Evolutionary conservation across 306 rosid genomes (phyloP).

Genomic region (Fragaria iinumae): DNA sequence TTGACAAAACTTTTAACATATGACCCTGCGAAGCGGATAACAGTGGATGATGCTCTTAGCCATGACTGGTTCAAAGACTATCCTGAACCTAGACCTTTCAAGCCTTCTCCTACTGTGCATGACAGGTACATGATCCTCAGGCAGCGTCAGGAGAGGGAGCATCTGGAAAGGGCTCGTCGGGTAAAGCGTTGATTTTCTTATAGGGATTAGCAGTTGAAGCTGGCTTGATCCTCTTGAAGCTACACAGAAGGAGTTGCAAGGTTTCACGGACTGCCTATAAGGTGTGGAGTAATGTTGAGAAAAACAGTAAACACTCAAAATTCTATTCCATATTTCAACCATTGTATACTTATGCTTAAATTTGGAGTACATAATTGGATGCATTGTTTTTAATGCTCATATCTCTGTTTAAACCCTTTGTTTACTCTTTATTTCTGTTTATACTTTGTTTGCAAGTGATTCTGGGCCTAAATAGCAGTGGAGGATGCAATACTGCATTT

Average conservation of each 20-base stretch:
- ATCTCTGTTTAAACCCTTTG: neutral
- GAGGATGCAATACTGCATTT: constrained; percentile 22
- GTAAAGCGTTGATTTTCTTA: constrained; percentile 10
- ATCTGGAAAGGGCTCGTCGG: neutral
- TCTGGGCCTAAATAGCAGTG: constrained; percentile 13
- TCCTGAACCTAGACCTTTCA: constrained; percentile 67
- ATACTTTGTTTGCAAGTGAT: constrained; percentile 31
- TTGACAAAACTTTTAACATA: constrained; percentile 69
- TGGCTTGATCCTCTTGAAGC: neutral
- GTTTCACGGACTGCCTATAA: neutral
- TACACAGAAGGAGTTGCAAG: constrained; percentile 14
- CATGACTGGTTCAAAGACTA: constrained; percentile 86
- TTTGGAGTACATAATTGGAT: neutral
- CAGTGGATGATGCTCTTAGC: constrained; percentile 72
- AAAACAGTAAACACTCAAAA: neutral
- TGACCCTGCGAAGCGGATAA: constrained; percentile 74
- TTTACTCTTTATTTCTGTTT: constrained; percentile 22
- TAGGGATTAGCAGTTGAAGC: neutral
- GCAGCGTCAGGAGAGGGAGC: constrained; percentile 26
- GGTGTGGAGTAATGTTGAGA: constrained; percentile 28
- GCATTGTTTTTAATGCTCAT: neutral
- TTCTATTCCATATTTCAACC: neutral
- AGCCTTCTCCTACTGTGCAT: constrained; percentile 48
- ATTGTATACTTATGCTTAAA: neutral
- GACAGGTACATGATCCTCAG: constrained; percentile 44